Percentiles rank a stretch among this genome's conserved stretches.
Evolutionary conservation across 495 filamentous ascomycete genomes (phyloP).

Genomic region (Aspergillus carlsbadensis): DNA sequence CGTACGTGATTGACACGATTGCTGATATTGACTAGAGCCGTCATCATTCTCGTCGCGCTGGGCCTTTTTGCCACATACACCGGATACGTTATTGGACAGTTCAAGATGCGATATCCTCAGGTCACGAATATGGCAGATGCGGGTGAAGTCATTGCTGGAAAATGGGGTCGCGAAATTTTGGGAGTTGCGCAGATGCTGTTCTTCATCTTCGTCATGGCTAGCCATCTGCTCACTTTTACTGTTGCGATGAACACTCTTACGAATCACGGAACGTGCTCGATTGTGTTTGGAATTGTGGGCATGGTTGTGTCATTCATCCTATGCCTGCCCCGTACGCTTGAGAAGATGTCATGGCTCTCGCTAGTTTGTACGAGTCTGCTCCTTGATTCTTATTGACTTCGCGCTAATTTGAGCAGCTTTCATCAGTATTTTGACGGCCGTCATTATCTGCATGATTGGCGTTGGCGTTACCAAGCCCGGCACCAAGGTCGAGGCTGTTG

Average conservation of each 20-base stretch:
- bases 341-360: constrained; percentile 61
- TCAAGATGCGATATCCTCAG: constrained; percentile 71
- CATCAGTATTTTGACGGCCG: constrained; percentile 64
- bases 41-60: constrained; percentile 62
- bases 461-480: constrained; percentile 49
- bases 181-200: constrained; percentile 64
- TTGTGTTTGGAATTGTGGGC: constrained; percentile 68
- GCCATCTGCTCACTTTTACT: constrained; percentile 73
- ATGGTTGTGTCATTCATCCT: constrained; percentile 62
- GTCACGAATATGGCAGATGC: constrained; percentile 73
- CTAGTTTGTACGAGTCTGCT: constrained; percentile 51
- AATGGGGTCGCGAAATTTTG: constrained; percentile 62
- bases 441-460: constrained; percentile 69
- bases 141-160: constrained; percentile 62
- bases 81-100: constrained; percentile 73
- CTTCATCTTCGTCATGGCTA: constrained; percentile 74
- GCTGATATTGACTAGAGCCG: constrained; percentile 41
- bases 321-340: constrained; percentile 66
- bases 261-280: constrained; percentile 63
- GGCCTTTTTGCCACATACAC: constrained; percentile 74
- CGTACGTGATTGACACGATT: background rate
- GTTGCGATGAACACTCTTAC: constrained; percentile 73
- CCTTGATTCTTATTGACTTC: background rate
- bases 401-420: constrained; percentile 52
- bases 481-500: constrained; percentile 24